Conservation (phyloP, 805 yeast species). For the Hagleromyces aurorensis region DNA sequence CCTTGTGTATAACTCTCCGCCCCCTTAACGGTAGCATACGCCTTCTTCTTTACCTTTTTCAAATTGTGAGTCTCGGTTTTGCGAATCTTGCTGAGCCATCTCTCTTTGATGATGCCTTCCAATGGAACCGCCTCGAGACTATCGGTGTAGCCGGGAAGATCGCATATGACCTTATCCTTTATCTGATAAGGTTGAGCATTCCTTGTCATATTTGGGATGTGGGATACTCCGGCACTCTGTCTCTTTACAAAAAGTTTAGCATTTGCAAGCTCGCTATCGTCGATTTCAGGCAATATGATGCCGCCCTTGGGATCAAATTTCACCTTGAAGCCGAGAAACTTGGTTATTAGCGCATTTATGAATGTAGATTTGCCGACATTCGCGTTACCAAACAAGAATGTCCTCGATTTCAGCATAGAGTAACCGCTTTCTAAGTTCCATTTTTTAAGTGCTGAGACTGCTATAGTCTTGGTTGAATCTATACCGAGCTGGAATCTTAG, state of each 20-base stretch:
- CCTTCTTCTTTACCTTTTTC: slow-evolving; percentile 24
- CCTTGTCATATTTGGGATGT: slow-evolving; percentile 68
- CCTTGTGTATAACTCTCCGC: slow-evolving; percentile 40
- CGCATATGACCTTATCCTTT: slow-evolving; percentile 27
- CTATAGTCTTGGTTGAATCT: slow-evolving; percentile 20
- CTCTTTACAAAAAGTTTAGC: slow-evolving; percentile 6
- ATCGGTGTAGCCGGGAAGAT: slow-evolving; percentile 35
- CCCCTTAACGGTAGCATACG: slow-evolving; percentile 34
- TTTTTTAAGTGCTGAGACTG: slow-evolving; percentile 19
- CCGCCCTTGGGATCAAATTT: slow-evolving; percentile 7
- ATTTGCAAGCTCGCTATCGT: slow-evolving; percentile 1
- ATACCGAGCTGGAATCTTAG: slow-evolving; percentile 27
- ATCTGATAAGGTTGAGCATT: slow-evolving; percentile 37
- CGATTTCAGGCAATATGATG: slow-evolving; percentile 3
- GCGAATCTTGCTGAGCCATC: slow-evolving; percentile 26
- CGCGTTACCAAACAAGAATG: slow-evolving; percentile 55
- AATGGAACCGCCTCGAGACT: slow-evolving; percentile 18
- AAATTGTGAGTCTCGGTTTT: slow-evolving; percentile 29
- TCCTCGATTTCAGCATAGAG: slow-evolving; percentile 21
- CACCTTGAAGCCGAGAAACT: slow-evolving; percentile 16
- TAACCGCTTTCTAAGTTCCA: slow-evolving; percentile 25
- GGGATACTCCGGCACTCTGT: slow-evolving; percentile 32
- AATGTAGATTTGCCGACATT: slow-evolving; percentile 66
- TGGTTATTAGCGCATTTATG: slow-evolving; percentile 39
- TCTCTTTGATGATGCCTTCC: slow-evolving; percentile 24